Percentiles rank a stretch among this genome's conserved stretches.
Evolutionary conservation across 2,329 filamentous ascomycete genomes (phyloP).

Genomic region (Trichoderma sp.): DNA sequence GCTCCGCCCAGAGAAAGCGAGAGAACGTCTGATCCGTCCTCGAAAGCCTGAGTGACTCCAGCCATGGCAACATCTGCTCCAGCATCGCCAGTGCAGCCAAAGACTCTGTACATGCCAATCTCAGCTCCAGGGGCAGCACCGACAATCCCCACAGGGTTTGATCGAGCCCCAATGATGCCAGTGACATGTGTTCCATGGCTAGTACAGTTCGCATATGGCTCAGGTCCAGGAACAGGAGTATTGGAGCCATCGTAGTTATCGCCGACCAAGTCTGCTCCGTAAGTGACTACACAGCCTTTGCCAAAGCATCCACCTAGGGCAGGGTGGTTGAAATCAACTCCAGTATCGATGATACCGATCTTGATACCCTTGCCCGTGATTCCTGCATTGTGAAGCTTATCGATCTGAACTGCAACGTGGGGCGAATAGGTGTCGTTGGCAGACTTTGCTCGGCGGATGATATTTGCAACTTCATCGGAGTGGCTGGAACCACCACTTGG

Average conservation of each 20-base stretch:
- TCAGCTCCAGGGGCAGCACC: conserved; percentile 44
- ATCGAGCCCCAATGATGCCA: conserved; percentile 47
- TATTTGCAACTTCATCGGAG: background rate
- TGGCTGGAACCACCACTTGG: conserved; percentile 41
- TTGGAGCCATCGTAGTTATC: conserved; percentile 37
- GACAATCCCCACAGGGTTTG: conserved; percentile 40
- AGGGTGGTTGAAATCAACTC: conserved; percentile 50
- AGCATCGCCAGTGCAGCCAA: conserved; percentile 37
- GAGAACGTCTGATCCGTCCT: conserved; percentile 43
- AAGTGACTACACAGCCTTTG: conserved; percentile 45
- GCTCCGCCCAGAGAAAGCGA: conserved; percentile 39
- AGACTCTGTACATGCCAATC: conserved; percentile 43
- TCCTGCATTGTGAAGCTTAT: conserved; percentile 52
- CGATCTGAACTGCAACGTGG: conserved; percentile 58
- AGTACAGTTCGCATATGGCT: conserved; percentile 41
- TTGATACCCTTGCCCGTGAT: conserved; percentile 55
- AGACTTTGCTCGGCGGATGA: background rate
- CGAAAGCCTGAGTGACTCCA: conserved; percentile 43
- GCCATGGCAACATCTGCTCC: conserved; percentile 42
- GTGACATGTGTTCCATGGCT: conserved; percentile 50
- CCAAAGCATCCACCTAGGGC: conserved; percentile 52
- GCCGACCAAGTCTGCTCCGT: conserved; percentile 47
- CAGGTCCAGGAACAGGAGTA: conserved; percentile 39
- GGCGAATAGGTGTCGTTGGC: conserved; percentile 31
- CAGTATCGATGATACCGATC: conserved; percentile 56